Evolutionary conservation across 1,139 yeast species (phyloP).

Genomic region (Kodamaea anthophila): DNA sequence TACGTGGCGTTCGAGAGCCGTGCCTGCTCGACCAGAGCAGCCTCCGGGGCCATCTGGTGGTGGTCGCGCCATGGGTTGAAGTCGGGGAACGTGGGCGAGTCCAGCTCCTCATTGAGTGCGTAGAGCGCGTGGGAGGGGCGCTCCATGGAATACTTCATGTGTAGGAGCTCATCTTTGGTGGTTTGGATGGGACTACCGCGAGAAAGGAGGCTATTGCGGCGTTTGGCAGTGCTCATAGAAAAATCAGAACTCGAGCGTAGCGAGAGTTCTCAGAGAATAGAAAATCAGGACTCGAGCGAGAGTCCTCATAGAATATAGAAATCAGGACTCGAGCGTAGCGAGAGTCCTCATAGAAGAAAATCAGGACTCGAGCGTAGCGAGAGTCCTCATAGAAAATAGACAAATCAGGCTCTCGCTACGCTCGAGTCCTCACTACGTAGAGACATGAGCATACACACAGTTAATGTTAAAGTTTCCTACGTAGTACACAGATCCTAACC

Average conservation of each 20-base stretch:
- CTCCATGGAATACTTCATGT: constrained; percentile 34
- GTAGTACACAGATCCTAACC: too few relatives aligned
- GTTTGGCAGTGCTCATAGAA: constrained; percentile 33
- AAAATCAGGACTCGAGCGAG: too few relatives aligned
- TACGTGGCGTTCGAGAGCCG: constrained; percentile 28
- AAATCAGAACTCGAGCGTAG: neutral
- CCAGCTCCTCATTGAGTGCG: constrained; percentile 25
- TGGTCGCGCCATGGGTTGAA: constrained; percentile 74
- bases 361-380: too few relatives aligned
- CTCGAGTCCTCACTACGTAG: too few relatives aligned
- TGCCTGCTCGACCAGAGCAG: constrained; percentile 19
- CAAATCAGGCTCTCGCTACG: too few relatives aligned
- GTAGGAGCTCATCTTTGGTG: constrained; percentile 30
- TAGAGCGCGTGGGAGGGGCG: constrained; percentile 31
- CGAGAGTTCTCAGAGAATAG: neutral
- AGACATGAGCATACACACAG: too few relatives aligned
- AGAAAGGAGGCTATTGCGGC: constrained; percentile 31
- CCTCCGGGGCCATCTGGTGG: constrained; percentile 39
- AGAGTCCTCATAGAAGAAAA: too few relatives aligned
- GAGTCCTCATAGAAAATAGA: too few relatives aligned
- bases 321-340: too few relatives aligned
- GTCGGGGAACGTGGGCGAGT: constrained; percentile 54
- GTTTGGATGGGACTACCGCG: constrained; percentile 20
- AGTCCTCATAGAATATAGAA: too few relatives aligned
- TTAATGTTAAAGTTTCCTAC: too few relatives aligned